These are phyloP conservation scores for Melanomma pulvis-pyrius DNA, from an alignment of 495 filamentous ascomycete species.

Conservation along the genomic window DNA sequence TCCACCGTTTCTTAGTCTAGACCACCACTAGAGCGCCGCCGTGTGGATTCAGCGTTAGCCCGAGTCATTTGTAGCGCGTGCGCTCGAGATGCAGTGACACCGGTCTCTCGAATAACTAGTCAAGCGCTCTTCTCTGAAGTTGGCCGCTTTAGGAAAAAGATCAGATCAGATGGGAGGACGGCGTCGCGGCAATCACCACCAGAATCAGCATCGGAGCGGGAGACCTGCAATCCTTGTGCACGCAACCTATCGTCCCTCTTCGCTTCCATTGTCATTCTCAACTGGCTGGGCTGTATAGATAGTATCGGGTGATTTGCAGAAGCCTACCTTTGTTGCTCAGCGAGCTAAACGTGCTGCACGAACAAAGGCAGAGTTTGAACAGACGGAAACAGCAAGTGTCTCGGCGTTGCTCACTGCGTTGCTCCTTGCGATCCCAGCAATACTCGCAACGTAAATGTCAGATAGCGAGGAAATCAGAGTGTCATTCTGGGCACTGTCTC, in stretches of 20 bases:
- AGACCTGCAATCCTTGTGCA: slow-evolving; percentile 17
- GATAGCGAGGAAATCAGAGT: too few relatives aligned
- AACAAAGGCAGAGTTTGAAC: neutral
- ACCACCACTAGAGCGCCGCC: neutral
- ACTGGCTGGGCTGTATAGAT: neutral
- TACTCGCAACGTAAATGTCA: too few relatives aligned
- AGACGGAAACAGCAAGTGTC: neutral
- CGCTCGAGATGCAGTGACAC: neutral
- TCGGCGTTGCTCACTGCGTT: too few relatives aligned
- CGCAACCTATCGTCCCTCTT: neutral
- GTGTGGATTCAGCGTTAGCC: too few relatives aligned
- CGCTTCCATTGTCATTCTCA: neutral
- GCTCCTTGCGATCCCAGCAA: too few relatives aligned
- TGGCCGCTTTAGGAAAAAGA: neutral
- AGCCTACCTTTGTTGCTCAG: neutral
- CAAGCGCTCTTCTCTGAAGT: neutral
- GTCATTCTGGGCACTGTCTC: too few relatives aligned
- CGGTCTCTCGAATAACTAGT: neutral
- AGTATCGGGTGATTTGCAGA: neutral
- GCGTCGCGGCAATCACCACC: neutral
- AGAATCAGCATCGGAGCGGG: slow-evolving; percentile 9
- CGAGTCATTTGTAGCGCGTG: neutral
- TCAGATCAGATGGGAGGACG: neutral
- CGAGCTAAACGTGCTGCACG: neutral
- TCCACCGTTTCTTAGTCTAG: neutral